These are phyloP conservation scores for Stachybotrys echinatus DNA, from an alignment of 2,329 filamentous ascomycete genomes.

Conservation along the genomic window DNA sequence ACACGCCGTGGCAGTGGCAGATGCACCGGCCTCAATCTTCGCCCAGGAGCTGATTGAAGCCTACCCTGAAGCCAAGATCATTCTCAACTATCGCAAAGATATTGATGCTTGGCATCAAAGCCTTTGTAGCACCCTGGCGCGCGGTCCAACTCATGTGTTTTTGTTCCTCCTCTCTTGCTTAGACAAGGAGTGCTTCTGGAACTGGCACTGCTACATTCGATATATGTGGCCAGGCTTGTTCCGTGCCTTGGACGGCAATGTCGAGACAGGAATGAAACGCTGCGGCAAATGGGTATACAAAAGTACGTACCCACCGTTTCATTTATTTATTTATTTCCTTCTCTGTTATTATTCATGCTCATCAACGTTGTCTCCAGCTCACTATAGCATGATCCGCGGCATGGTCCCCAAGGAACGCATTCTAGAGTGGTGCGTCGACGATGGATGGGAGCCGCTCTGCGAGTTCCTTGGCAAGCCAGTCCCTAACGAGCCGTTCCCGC, in stretches of 20 bases:
- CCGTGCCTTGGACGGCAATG: slow-evolving; percentile 19
- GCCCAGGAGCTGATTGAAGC: slow-evolving; percentile 26
- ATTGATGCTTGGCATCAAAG: slow-evolving; percentile 32
- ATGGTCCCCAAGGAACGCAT: slow-evolving; percentile 21
- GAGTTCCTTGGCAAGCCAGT: slow-evolving; percentile 29
- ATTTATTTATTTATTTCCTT: too few species aligned
- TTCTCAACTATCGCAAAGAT: slow-evolving; percentile 34
- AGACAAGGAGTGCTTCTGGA: slow-evolving; percentile 23
- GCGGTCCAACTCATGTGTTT: neutral
- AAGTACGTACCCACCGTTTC: slow-evolving; percentile 12
- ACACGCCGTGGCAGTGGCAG: slow-evolving; percentile 30
- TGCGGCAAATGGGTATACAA: slow-evolving; percentile 19
- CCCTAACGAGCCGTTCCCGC: slow-evolving; percentile 26
- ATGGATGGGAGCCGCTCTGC: slow-evolving; percentile 37
- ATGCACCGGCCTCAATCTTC: slow-evolving; percentile 33
- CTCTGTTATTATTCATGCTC: neutral
- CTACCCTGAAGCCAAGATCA: slow-evolving; percentile 44
- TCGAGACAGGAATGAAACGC: slow-evolving; percentile 11
- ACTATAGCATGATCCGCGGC: slow-evolving; percentile 24
- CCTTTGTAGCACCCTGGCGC: neutral
- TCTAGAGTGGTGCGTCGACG: slow-evolving; percentile 29
- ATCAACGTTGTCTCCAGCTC: slow-evolving; percentile 14
- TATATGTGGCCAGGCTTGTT: slow-evolving; percentile 24
- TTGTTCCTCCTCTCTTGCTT: slow-evolving; percentile 15
- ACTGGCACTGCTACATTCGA: slow-evolving; percentile 22